Conservation (phyloP, 192 early-diverging fungal genomes). For the Helicostylum pulchrum region DNA sequence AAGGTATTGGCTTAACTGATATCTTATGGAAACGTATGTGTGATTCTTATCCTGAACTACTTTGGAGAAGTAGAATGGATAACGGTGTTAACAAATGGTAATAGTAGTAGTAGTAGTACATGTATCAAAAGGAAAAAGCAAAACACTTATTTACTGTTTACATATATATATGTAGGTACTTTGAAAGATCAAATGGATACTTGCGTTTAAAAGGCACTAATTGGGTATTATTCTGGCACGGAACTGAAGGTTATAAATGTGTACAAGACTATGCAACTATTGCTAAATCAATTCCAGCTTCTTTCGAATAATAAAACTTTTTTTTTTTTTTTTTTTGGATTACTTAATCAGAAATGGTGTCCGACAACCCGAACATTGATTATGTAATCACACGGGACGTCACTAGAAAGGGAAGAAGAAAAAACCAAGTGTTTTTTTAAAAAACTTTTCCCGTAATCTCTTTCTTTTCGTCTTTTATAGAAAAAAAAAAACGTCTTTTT, state of each 20-base stretch:
- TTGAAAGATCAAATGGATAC: slow-evolving; percentile 87
- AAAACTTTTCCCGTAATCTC: neutral
- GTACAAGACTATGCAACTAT: slow-evolving; percentile 25
- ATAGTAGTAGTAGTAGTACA: no score
- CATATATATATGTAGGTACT: slow-evolving; percentile 61
- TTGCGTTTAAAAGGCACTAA: slow-evolving; percentile 55
- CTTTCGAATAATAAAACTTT: slow-evolving; percentile 19
- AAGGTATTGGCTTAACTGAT: slow-evolving; percentile 92
- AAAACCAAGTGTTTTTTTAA: neutral
- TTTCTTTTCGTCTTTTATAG: neutral
- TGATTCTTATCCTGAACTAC: slow-evolving; percentile 63
- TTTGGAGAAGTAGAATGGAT: slow-evolving; percentile 80
- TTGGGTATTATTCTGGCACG: slow-evolving; percentile 93
- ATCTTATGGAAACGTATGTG: slow-evolving; percentile 86
- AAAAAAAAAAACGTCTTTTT: neutral
- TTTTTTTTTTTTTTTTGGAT: neutral
- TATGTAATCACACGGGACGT: no score
- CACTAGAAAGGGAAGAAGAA: no score
- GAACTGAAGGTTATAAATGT: slow-evolving; percentile 37
- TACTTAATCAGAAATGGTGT: no score
- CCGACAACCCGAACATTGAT: no score
- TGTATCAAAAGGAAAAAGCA: neutral
- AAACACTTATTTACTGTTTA: neutral
- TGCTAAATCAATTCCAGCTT: slow-evolving; percentile 30
- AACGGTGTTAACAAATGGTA: slow-evolving; percentile 96